Evolutionary conservation across 2,329 filamentous ascomycete species (phyloP).

Genomic region (Rhynchosporium secalis): DNA sequence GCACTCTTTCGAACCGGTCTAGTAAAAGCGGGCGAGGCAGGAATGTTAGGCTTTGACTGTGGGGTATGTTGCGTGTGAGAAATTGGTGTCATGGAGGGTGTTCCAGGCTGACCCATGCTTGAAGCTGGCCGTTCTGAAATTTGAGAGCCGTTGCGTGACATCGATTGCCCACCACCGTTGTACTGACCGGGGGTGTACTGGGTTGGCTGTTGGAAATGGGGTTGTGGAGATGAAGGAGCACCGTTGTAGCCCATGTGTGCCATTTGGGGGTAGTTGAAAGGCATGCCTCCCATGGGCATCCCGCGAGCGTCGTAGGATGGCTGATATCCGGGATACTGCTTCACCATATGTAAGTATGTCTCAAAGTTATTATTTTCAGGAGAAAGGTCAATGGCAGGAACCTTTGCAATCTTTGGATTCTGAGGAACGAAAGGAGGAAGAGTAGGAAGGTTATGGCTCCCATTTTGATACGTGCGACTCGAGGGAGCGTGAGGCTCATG

Average conservation of each 20-base stretch:
- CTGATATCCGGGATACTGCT: conserved; percentile 60
- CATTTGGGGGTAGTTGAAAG: conserved; percentile 47
- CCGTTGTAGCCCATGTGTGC: conserved; percentile 46
- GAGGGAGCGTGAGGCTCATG: conserved; percentile 21
- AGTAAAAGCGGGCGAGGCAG: conserved; percentile 42
- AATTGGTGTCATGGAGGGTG: conserved; percentile 38
- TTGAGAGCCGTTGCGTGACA: conserved; percentile 84
- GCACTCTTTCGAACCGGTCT: conserved; percentile 58
- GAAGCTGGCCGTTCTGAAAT: conserved; percentile 63
- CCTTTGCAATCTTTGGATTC: conserved; percentile 33
- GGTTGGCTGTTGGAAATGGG: conserved; percentile 47
- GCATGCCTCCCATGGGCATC: conserved; percentile 44
- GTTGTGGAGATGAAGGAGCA: conserved; percentile 48
- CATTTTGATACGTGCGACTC: conserved; percentile 30
- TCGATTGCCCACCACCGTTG: conserved; percentile 56
- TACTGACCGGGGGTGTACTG: conserved; percentile 41
- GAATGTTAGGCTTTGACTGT: conserved; percentile 47
- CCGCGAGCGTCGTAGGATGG: conserved; percentile 41
- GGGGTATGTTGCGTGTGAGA: conserved; percentile 57
- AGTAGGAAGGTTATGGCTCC: conserved; percentile 15
- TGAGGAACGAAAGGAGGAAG: conserved; percentile 30
- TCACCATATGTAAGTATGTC: conserved; percentile 55
- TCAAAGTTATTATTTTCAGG: conserved; percentile 72
- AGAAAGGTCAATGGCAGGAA: conserved; percentile 54
- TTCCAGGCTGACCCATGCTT: conserved; percentile 41